A percentile compares a stretch with the other conserved stretches of the same genome.
Conservation (phyloP, 1,284 basidiomycete species). For the Rhodotorula sp. region DNA sequence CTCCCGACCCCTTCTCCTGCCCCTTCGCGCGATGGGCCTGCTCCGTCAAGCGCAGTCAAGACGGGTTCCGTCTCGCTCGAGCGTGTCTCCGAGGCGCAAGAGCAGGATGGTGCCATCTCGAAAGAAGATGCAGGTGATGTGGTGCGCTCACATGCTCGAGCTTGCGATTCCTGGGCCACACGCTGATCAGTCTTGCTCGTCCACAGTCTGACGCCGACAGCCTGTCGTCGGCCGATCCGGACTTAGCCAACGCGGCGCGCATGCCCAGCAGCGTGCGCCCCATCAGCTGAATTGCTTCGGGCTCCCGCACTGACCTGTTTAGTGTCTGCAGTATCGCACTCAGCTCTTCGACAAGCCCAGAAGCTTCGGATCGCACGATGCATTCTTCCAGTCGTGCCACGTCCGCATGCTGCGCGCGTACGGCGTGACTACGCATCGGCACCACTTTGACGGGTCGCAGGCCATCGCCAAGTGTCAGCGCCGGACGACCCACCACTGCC, state of each 20-base stretch:
- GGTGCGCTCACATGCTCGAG: background rate
- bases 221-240: background rate
- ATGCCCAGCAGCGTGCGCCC: no score
- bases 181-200: no score
- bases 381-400: background rate
- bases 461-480: background rate
- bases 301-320: no score
- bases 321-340: background rate
- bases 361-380: background rate
- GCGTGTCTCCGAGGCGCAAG: no score
- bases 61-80: no score
- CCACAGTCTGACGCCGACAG: no score
- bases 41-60: no score
- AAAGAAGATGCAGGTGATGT: background rate
- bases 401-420: background rate
- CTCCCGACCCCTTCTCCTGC: no score
- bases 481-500: background rate
- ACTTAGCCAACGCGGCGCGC: background rate
- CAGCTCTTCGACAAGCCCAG: background rate
- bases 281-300: no score
- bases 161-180: no score
- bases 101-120: no score
- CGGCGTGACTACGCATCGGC: background rate
- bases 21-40: no score
- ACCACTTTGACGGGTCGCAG: fast-evolving